These are phyloP conservation scores for Bipolaris victoriae DNA, from an alignment of 2,329 filamentous ascomycete species.

Conservation along the genomic window DNA sequence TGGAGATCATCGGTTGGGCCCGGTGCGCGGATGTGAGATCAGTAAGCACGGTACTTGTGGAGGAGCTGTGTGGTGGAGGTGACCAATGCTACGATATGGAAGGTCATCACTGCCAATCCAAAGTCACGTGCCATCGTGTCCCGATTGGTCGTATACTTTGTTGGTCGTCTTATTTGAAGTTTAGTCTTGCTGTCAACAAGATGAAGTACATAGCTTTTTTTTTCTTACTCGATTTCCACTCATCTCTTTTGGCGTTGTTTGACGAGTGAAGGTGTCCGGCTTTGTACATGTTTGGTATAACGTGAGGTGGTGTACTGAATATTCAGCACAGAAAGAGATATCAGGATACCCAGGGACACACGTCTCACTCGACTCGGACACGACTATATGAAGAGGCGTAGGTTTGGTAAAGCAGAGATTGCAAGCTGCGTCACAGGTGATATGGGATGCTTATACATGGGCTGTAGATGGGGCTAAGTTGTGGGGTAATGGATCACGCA, in stretches of 20 bases:
- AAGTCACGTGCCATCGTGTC: background rate
- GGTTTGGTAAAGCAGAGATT: conserved; percentile 1
- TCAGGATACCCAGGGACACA: background rate
- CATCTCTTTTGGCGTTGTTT: too few species aligned
- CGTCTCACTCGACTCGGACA: conserved; percentile 3
- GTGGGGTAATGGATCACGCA: conserved; percentile 7
- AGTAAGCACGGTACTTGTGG: background rate
- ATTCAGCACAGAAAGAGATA: background rate
- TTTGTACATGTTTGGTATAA: too few species aligned
- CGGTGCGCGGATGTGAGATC: background rate
- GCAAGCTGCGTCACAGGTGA: conserved; percentile 5
- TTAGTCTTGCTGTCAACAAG: background rate
- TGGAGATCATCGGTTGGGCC: background rate
- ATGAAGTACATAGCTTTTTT: background rate
- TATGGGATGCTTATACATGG: background rate
- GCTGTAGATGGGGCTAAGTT: conserved; percentile 3
- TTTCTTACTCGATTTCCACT: too few species aligned
- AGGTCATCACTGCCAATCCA: background rate
- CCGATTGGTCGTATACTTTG: background rate
- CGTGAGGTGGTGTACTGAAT: too few species aligned
- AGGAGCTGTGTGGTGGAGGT: background rate
- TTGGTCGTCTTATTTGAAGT: background rate
- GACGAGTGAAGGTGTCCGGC: too few species aligned
- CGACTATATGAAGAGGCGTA: background rate
- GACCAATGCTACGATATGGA: background rate